Conservation (phyloP, 2,329 filamentous ascomycete genomes). For the Calycina marina region DNA sequence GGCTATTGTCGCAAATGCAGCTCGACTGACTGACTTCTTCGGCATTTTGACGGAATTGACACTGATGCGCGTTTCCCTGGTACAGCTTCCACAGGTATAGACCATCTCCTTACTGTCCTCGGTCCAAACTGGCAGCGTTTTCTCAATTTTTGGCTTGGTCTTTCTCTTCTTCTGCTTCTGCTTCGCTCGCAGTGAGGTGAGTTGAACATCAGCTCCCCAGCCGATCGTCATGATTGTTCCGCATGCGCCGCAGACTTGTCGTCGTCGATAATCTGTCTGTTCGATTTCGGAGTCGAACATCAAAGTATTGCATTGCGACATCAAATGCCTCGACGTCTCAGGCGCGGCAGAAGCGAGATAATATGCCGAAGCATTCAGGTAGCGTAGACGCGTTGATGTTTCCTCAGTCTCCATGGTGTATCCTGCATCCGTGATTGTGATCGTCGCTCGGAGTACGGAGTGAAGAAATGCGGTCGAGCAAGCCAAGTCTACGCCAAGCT, state of each 20-base stretch:
- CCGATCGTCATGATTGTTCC: slow-evolving; percentile 45
- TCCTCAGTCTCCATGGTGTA: slow-evolving; percentile 14
- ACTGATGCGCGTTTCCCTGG: slow-evolving; percentile 13
- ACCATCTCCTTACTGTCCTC: slow-evolving; percentile 8
- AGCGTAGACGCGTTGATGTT: slow-evolving; percentile 20
- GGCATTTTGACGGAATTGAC: slow-evolving; percentile 2
- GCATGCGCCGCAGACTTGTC: slow-evolving; percentile 43
- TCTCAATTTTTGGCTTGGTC: not conserved
- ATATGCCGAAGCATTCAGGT: slow-evolving; percentile 43
- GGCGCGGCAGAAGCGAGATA: slow-evolving; percentile 37
- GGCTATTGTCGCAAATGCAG: not conserved
- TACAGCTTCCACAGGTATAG: slow-evolving; percentile 19
- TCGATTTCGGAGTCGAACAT: slow-evolving; percentile 32
- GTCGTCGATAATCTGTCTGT: slow-evolving; percentile 33
- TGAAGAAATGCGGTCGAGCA: slow-evolving; percentile 1
- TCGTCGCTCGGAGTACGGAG: slow-evolving; percentile 1
- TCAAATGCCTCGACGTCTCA: slow-evolving; percentile 42
- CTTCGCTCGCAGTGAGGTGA: slow-evolving; percentile 2
- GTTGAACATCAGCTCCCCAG: slow-evolving; percentile 12
- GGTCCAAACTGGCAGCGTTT: not conserved
- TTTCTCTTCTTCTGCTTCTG: not conserved
- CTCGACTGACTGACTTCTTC: not conserved
- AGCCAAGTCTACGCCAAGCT: not conserved
- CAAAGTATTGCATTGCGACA: slow-evolving; percentile 36
- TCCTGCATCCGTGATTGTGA: not conserved